A percentile compares a stretch with the other conserved stretches of the same genome.
These are phyloP conservation scores for Boechera retrofracta DNA, from an alignment of 345 rosid species.

Conservation along the genomic window DNA sequence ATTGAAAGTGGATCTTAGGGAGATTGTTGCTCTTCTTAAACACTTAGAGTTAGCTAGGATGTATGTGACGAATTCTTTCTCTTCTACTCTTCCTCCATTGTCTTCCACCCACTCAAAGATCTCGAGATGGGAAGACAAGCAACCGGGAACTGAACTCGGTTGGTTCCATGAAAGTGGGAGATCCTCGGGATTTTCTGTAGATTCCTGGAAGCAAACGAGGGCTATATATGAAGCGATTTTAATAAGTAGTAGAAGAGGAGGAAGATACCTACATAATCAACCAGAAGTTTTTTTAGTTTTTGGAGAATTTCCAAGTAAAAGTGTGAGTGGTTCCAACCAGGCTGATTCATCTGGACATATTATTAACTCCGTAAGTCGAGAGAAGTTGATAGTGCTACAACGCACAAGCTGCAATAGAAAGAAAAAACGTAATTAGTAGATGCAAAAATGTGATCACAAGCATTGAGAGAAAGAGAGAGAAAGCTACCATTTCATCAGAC, in stretches of 20 bases:
- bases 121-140: not conserved
- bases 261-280: not conserved
- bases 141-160: not conserved
- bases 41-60: constrained; percentile 9
- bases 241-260: not conserved
- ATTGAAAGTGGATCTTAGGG: not conserved
- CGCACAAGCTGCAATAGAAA: not conserved
- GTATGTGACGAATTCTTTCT: not conserved
- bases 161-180: not conserved
- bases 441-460: not conserved
- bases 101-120: not conserved
- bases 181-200: no score
- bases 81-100: not conserved
- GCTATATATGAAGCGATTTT: not conserved
- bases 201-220: no score
- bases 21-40: not conserved
- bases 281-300: not conserved
- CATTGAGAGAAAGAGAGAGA: not conserved
- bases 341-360: not conserved
- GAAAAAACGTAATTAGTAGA: not conserved
- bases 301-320: constrained; percentile 4
- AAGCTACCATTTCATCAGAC: not conserved
- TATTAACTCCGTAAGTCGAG: not conserved
- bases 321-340: not conserved
- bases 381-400: not conserved